Base-by-base conservation (phyloP, 148 eudicot genomes). In the Spergularia bocconei region DNA sequence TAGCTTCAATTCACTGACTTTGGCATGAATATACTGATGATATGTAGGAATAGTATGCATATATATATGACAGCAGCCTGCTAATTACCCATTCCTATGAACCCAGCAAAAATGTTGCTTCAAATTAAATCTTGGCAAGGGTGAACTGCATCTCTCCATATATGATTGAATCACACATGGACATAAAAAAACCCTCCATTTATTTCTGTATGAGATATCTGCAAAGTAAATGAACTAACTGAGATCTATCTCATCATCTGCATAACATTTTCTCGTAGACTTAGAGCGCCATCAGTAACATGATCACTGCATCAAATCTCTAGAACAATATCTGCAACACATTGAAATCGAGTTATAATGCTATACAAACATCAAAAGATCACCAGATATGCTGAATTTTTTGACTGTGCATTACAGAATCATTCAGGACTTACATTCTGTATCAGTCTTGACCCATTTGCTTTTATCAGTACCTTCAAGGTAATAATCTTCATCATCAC, bases 381-480 rank as follows among this genome's bases (percentile, higher is more conserved):
- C 48, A 44, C 8, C 48, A 6, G 48, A 44, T 44, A 9, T 44
- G 48, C 48, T 44, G 48, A 44, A 44, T 44, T 44, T 44, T 5
- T 44, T 6, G 6, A 44, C 48, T 44, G 48, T 44, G 10, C 48
- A 44, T 3, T 58, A 58, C 21, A 15, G 5, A 55, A 4, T 14
- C 7, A 20, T 11, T 12, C 63, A 20, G 29, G 47, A 15, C 91
- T 86, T 75, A 91, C 91, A 87, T 77, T 90, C 88, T 17, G 86
- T 88, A 77, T 92, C 97, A 21, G 90, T 90, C 67, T 92, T 92
- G 47, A 83, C 97, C 97, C 97, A 92, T 87, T 90, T 92, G 79
- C 82, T 86, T 67, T 80, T 84, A 33, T 84, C 81, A 16, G 69
- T 51, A 41, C 54, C 77, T 17, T 80, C 83, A 9, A 74, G 71